Percentiles rank a stretch among this genome's conserved stretches.
Evolutionary conservation across 2,329 filamentous ascomycete genomes (phyloP).

Genomic region (Clonostachys chloroleuca): DNA sequence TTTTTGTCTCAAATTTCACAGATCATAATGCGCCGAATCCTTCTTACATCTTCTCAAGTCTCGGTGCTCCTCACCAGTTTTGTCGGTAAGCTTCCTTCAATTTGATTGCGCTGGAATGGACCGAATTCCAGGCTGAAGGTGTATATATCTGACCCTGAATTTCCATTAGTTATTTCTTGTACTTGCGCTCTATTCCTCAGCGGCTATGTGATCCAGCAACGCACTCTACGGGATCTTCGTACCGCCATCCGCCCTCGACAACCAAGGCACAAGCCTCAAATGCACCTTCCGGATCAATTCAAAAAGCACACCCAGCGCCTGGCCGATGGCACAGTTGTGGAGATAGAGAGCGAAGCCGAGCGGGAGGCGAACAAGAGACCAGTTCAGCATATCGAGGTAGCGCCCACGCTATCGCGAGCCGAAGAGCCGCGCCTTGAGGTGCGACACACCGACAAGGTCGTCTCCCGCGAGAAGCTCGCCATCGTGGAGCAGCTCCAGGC

Average conservation of each 20-base stretch:
- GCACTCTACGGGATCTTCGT: constrained; percentile 75
- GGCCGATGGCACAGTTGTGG: constrained; percentile 37
- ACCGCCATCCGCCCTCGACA: constrained; percentile 54
- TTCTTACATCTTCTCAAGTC: constrained; percentile 68
- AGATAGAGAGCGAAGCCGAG: constrained; percentile 27
- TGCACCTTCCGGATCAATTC: constrained; percentile 47
- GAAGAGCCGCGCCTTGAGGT: constrained; percentile 3
- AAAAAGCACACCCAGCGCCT: constrained; percentile 37
- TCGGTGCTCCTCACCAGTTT: constrained; percentile 60
- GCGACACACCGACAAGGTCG: not conserved
- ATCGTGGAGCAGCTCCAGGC: constrained; percentile 23
- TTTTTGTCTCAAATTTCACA: not conserved
- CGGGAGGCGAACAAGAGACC: constrained; percentile 11
- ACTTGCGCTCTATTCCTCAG: constrained; percentile 81
- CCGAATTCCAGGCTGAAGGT: constrained; percentile 1
- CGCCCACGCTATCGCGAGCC: constrained; percentile 14
- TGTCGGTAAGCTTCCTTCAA: constrained; percentile 48
- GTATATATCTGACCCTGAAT: not conserved
- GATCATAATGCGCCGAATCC: constrained; percentile 31
- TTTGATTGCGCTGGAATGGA: not conserved
- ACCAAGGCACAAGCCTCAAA: constrained; percentile 37
- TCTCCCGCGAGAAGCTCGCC: constrained; percentile 17
- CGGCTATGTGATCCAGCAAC: constrained; percentile 83
- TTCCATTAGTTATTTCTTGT: constrained; percentile 61
- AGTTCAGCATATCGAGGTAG: constrained; percentile 17